Evolutionary conservation across 495 filamentous ascomycete species (phyloP).

Genomic region (Cairneyella variabilis): DNA sequence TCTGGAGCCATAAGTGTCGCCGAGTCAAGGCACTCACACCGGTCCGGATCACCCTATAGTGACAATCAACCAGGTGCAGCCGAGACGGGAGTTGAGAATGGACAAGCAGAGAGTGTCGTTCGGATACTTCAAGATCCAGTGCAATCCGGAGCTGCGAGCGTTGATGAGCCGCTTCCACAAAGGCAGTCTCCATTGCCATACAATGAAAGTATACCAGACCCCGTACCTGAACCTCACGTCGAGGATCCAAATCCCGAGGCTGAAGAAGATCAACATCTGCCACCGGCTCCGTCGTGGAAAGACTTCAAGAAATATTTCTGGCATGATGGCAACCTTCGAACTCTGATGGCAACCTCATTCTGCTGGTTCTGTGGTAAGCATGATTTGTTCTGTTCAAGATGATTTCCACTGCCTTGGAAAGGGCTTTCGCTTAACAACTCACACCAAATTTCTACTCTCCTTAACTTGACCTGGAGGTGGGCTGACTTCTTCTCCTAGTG

Average conservation of each 20-base stretch:
- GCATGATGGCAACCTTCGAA: conserved; percentile 65
- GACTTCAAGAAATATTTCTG: conserved; percentile 62
- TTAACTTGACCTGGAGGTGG: neutral
- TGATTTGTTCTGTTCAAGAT: neutral
- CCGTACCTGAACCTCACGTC: conserved; percentile 14
- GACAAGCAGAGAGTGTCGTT: no score
- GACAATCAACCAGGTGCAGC: no score
- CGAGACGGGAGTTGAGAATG: no score
- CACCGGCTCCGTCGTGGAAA: conserved; percentile 58
- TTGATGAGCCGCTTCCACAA: neutral
- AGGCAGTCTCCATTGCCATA: conserved; percentile 32
- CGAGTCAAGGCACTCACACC: neutral
- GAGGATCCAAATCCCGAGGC: neutral
- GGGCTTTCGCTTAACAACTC: no score
- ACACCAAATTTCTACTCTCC: neutral
- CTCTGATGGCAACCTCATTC: conserved; percentile 72
- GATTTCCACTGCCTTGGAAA: no score
- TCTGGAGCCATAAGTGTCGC: no score
- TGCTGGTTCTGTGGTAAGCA: conserved; percentile 59
- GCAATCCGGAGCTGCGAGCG: neutral
- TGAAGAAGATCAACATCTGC: conserved; percentile 31
- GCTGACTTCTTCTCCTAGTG: conserved; percentile 31
- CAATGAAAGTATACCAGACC: conserved; percentile 39
- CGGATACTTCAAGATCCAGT: no score
- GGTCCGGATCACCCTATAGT: neutral